Evolutionary conservation across 139 green algal genomes (phyloP), one percentile per base, ranked within the genome.

Genomic region (Chlorella ohadii): DNA sequence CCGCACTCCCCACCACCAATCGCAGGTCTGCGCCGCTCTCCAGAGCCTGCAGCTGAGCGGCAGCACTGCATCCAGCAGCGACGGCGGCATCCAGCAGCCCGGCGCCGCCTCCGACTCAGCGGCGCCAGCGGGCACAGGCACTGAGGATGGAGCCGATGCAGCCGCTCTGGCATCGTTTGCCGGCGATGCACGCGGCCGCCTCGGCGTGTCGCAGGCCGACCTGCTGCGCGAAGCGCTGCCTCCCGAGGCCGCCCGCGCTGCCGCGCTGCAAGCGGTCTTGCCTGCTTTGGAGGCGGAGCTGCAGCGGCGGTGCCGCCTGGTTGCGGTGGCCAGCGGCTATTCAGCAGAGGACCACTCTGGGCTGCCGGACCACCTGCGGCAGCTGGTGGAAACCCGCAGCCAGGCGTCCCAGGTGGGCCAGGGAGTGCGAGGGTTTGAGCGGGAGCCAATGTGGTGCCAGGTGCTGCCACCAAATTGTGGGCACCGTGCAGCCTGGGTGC

Each of bases 331-430:
- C 57, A 72, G 20, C 25, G 76, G 76, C 36, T 82, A 82, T 38
- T n/a, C 34, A 38, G n/a, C 51, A 47, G 51, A 59, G 51, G 51
- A 59, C 51, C 51, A 59, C 51, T 59, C 51, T 23, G 51, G 66
- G 23, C 67, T 84, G 67, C n/a, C 65, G 57, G 79, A 84, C 51
- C 67, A 84, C 51, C n/a, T 84, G 15, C 12, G 66, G 17, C 79
- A 71, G 79, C 79, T 84, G 66, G 31, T 33, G 34, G 47, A 11
- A 20, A 61, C 22, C 23, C 36, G 39, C 66, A 78, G 51, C 47
- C 33, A 70, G 51, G 68, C 34, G 0, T 27, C 38, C 17, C 51
- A 78, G 65, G 61, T 68, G 31, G 25, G 79, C 4, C 19, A 19
- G 39, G 38, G 17, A 7, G 11, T 6, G 44, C 9, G 15, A 51